These are phyloP conservation scores for Penicillium chermesinum DNA, from an alignment of 495 filamentous ascomycete genomes.

Conservation along the genomic window DNA sequence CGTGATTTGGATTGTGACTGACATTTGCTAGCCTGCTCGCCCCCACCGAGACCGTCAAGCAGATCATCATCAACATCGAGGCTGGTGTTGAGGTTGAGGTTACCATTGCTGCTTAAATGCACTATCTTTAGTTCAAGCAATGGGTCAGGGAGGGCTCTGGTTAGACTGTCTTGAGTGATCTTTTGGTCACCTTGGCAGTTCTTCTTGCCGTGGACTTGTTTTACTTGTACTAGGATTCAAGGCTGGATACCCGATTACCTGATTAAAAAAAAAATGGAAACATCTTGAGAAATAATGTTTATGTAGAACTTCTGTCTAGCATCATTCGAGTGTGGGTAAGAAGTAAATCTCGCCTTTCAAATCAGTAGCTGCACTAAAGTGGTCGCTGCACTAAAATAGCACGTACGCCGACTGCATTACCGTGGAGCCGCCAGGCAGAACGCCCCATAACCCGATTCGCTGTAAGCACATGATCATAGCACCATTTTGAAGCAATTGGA, in stretches of 20 bases:
- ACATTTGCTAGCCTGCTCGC: constrained; percentile 69
- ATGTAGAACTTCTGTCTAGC: constrained; percentile 3
- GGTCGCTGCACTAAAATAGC: not conserved
- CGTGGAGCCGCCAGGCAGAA: no score
- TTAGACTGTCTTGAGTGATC: constrained; percentile 6
- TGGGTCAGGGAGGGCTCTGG: constrained; percentile 21
- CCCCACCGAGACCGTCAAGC: constrained; percentile 98
- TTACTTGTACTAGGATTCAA: constrained; percentile 14
- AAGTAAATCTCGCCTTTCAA: no score
- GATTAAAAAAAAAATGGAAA: constrained; percentile 38
- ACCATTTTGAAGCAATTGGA: no score
- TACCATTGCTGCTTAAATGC: constrained; percentile 89
- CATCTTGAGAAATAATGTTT: constrained; percentile 18
- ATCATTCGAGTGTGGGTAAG: no score
- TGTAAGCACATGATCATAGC: no score
- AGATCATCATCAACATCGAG: constrained; percentile 99
- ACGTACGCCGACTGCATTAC: no score
- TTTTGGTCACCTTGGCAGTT: constrained; percentile 1
- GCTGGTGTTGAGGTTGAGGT: constrained; percentile 99
- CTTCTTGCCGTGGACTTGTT: constrained; percentile 13
- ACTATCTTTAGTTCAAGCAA: constrained; percentile 13
- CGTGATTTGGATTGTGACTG: constrained; percentile 1
- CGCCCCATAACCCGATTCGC: not conserved
- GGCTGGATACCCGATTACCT: constrained; percentile 35
- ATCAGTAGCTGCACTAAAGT: no score